These are phyloP conservation scores for Suillus plorans DNA, from an alignment of 768 basidiomycete species.

Conservation along the genomic window DNA sequence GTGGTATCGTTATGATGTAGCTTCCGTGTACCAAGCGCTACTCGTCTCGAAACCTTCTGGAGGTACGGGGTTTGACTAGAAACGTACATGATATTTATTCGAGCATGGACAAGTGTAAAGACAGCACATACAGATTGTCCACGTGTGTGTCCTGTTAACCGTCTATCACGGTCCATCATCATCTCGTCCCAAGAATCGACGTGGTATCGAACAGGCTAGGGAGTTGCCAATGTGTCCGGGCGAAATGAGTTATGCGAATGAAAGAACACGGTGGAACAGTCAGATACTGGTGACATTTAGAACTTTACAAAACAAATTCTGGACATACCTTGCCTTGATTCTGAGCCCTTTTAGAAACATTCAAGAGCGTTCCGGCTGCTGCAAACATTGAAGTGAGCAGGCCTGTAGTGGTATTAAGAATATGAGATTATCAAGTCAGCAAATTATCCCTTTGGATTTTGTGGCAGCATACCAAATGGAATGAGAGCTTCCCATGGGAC, in stretches of 20 bases:
- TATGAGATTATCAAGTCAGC: background rate
- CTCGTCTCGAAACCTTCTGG: slow-evolving; percentile 71
- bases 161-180: slow-evolving; percentile 92
- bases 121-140: slow-evolving; percentile 76
- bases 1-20: slow-evolving; percentile 33
- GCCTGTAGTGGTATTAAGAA: slow-evolving; percentile 43
- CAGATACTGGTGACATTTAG: background rate
- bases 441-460: background rate
- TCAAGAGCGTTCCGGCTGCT: slow-evolving; percentile 85
- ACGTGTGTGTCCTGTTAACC: slow-evolving; percentile 82
- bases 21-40: slow-evolving; percentile 73
- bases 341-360: slow-evolving; percentile 72
- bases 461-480: slow-evolving; percentile 70
- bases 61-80: slow-evolving; percentile 64
- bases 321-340: slow-evolving; percentile 84
- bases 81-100: background rate
- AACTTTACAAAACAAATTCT: background rate
- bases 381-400: slow-evolving; percentile 88
- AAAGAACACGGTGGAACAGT: background rate
- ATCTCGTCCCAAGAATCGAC: slow-evolving; percentile 91
- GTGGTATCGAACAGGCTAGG: slow-evolving; percentile 78
- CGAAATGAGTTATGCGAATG: background rate
- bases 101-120: background rate
- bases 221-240: background rate
- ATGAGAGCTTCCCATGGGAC: slow-evolving; percentile 97